Conservation (phyloP, 1,139 yeast genomes). For the Sugiyamaella japonica region DNA sequence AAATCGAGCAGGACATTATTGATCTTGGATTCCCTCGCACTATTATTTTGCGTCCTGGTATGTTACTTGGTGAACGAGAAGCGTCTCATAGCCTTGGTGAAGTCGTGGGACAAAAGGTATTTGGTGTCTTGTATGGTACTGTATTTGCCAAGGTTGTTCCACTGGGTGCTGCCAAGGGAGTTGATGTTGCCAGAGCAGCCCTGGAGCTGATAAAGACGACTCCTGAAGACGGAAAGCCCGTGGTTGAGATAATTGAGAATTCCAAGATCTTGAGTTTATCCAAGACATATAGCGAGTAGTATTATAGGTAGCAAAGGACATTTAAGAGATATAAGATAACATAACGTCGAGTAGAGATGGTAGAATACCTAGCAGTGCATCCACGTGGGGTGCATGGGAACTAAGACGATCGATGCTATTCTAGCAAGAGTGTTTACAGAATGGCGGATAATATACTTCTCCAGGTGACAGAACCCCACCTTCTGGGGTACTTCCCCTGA, state of each 20-base stretch:
- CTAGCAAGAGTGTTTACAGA: too few relatives aligned
- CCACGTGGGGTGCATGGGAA: too few relatives aligned
- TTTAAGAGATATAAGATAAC: background rate
- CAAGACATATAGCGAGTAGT: background rate
- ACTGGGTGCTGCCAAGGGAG: conserved; percentile 5
- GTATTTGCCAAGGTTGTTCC: conserved; percentile 6
- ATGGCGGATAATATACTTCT: too few relatives aligned
- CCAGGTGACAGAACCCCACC: too few relatives aligned
- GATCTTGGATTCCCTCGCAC: conserved; percentile 18
- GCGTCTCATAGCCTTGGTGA: conserved; percentile 15
- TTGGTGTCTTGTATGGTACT: conserved; percentile 7
- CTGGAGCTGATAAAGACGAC: conserved; percentile 6
- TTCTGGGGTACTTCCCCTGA: too few relatives aligned
- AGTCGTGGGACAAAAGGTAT: conserved; percentile 1
- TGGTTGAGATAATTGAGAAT: conserved; percentile 12
- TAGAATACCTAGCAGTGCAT: too few relatives aligned
- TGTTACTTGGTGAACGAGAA: conserved; percentile 17
- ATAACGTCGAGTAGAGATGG: too few relatives aligned
- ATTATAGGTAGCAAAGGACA: background rate
- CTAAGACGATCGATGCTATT: too few relatives aligned
- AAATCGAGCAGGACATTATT: conserved; percentile 17
- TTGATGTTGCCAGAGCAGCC: conserved; percentile 16
- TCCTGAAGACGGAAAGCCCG: background rate
- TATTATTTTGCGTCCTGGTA: conserved; percentile 20
- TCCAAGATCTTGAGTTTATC: conserved; percentile 8